phyloP scores from a whole-genome alignment of 257 asterid genomes.

The Leonotis leonurus region DNA sequence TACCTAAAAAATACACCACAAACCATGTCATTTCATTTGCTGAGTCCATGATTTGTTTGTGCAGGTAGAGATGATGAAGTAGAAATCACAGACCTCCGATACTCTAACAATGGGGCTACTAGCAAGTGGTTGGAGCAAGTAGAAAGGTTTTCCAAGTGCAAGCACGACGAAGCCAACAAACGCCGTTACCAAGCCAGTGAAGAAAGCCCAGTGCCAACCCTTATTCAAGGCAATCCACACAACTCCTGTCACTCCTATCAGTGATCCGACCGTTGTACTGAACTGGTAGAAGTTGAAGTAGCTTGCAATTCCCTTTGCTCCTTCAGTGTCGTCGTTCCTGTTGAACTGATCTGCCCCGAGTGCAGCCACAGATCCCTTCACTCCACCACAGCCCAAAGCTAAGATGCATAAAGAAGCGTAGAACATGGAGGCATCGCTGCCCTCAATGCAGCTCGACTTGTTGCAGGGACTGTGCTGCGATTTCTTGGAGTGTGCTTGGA shows the following conservation, averaged over 20 bases:
- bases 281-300: conserved; percentile 50
- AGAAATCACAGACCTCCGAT: conserved; percentile 32
- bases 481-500: conserved; percentile 41
- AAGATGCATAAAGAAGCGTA: conserved; percentile 33
- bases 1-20: conserved; percentile 22
- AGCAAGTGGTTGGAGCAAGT: conserved; percentile 30
- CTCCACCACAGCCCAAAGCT: conserved; percentile 53
- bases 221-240: conserved; percentile 50
- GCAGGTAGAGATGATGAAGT: not conserved
- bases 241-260: conserved; percentile 49
- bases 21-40: not conserved
- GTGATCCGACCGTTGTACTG: conserved; percentile 42
- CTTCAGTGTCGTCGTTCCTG: conserved; percentile 25
- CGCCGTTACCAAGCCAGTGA: conserved; percentile 30
- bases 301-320: conserved; percentile 31
- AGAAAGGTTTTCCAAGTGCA: conserved; percentile 36
- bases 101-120: conserved; percentile 31
- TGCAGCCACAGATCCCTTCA: conserved; percentile 46
- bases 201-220: conserved; percentile 60
- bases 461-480: conserved; percentile 31
- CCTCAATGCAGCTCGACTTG: conserved; percentile 25
- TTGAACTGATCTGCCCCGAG: conserved; percentile 61
- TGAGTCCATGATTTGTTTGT: not conserved
- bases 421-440: conserved; percentile 36
- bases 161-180: conserved; percentile 40